Base-by-base conservation (phyloP, 768 basidiomycete species). In the Trametes maxima region DNA sequence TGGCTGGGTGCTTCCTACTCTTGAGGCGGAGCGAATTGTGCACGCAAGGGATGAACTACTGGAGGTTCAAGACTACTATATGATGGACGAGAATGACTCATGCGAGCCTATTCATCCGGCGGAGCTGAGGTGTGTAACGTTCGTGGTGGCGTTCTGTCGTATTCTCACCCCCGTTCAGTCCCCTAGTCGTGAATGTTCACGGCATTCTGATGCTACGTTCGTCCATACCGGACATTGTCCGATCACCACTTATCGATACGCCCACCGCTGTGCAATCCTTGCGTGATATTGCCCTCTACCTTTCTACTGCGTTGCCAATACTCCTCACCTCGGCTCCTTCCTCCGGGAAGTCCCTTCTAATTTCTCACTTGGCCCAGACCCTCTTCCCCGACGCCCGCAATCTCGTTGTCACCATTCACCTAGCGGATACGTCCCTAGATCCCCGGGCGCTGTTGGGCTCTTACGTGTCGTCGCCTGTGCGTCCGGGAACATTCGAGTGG, bases 391-490 rank as follows among this genome's bases (percentile, higher is more conserved):
- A 76, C 19, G 69, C 75, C 7, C 78, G 75, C 54, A 87, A 88
- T 60, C 87, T 93, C 46, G 82, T 97, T 43, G 82, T 98, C 35
- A 87, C 84, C 0, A 87, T 99, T 60, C 91, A 96, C 67, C 85
- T 98, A 24, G 93, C 94, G 6, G 97, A 98, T 67, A 96, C 95
- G 0, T 96, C 96, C 2, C 81, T 99, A 46, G 96, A 99, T 70
- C 89, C 95, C 33, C 90, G 96, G 22, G 89, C 94, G 0, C 81
- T 99, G 5, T 82, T 99, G 44, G 96, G 97, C 5, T 95, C 94
- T 2, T 96, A 98, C 60, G 79, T 94, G 2, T 96, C 96, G 1
- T 97, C 96, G 0, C 80, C 89, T 0, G 85, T 82, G 1, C 83
- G 83, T 24, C 87, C 94, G 0, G 96, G 96, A 5, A 86, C 85